Evolutionary conservation across 148 eudicot genomes (phyloP), one percentile per base, ranked within the genome.

Genomic region (Persicaria tinctoria): DNA sequence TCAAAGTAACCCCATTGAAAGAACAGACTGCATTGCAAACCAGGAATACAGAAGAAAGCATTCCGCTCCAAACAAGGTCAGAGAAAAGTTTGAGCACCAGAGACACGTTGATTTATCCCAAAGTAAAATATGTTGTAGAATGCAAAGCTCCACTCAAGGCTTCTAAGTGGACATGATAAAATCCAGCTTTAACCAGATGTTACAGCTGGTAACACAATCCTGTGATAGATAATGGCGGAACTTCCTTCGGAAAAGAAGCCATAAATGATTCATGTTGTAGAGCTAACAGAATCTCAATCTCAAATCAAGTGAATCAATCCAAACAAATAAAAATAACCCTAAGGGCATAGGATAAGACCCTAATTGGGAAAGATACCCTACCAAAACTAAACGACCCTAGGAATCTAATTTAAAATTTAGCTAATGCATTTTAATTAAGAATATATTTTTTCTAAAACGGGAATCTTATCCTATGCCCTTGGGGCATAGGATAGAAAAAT

Each of bases 1-100:
- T 38, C 70, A 66, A 64, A 41, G 68, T 23, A 64, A 64, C 47
- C 47, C 70, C 70, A 20, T 38, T 38, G 7, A 64, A 12, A 64
- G 17, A 8, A 44, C 70, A 12, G 70, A 17, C 44, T 41, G 70
- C 9, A 38, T 66, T 18, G 70, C 48, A 66, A 44, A 66, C 70
- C 5, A 66, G 70, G 41, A 66, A 66, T 38, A 63, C 68, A 27
- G 4, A 3, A 9, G 68, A 63, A 63, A 55, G 60, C 5, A 57
- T 10, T 18, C 27, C 63, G 2, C 1, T 57, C 63, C 38, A 57
- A 16, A 5, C 63, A 57, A 57, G 63, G 63, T 57, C 38, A 57
- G 9, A 17, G 63, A 17, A 18, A 5, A 57, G 32, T 57, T 57
- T 57, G 63, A 57, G 18, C 27, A 60, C 27, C 3, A 23, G n/a